Conservation (phyloP, 257 asterid genomes). For the Ilex aquifolium region DNA sequence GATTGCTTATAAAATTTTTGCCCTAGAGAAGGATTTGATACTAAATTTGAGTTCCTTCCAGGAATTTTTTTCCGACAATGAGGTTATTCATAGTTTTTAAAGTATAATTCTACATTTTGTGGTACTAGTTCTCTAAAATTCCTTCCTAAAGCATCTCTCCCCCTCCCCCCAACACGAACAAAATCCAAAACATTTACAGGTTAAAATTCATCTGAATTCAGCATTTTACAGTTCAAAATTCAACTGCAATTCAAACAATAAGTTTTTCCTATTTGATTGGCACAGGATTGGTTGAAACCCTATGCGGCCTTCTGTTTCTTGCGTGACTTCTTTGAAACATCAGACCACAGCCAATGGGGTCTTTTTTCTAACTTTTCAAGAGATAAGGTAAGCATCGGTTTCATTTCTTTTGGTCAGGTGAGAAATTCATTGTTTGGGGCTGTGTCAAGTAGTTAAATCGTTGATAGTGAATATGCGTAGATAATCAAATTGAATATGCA, state of each 20-base stretch:
- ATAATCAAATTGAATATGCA: background rate
- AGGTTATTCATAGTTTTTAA: constrained; percentile 33
- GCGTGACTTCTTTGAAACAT: constrained; percentile 91
- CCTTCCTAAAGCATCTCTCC: background rate
- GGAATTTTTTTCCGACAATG: constrained; percentile 73
- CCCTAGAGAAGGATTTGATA: constrained; percentile 66
- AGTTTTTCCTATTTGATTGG: constrained; percentile 4
- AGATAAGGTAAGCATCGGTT: constrained; percentile 44
- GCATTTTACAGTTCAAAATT: too few relatives aligned
- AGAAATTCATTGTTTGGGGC: background rate
- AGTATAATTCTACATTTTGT: too few relatives aligned
- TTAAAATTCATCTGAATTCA: background rate
- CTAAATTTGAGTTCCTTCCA: constrained; percentile 59
- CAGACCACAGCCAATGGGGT: constrained; percentile 98
- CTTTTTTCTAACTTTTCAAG: constrained; percentile 64
- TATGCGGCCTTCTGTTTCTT: constrained; percentile 96
- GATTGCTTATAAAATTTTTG: constrained; percentile 72
- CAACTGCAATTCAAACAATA: too few relatives aligned
- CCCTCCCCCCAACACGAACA: background rate
- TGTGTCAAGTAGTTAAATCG: background rate
- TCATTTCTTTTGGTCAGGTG: background rate
- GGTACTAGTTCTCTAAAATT: too few relatives aligned
- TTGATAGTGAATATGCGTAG: background rate
- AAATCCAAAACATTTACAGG: background rate
- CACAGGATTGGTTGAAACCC: constrained; percentile 91